A percentile compares a stretch with the other conserved stretches of the same genome.
phyloP scores from a whole-genome alignment of 768 basidiomycete genomes.

The Lactarius evosmus region DNA sequence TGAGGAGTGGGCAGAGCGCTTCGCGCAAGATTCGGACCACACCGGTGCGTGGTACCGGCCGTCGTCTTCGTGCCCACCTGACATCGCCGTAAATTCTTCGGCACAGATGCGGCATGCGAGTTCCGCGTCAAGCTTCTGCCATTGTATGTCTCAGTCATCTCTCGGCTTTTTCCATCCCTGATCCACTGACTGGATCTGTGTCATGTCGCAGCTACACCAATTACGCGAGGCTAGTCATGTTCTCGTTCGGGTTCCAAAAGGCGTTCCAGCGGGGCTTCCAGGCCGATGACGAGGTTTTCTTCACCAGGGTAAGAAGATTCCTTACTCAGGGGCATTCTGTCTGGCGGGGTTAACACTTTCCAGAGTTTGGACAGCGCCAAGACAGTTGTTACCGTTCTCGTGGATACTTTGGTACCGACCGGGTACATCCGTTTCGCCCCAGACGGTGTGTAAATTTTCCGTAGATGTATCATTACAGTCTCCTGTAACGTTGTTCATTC shows the following conservation, averaged over 20 bases:
- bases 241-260: constrained; percentile 44
- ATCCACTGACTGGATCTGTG: neutral
- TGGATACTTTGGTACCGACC: constrained; percentile 26
- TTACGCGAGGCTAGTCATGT: constrained; percentile 40
- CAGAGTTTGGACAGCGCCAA: constrained; percentile 27
- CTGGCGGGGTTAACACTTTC: neutral
- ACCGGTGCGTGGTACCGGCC: constrained; percentile 9
- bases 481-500: neutral
- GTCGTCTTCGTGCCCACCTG: neutral
- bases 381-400: constrained; percentile 19
- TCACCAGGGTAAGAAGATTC: constrained; percentile 30
- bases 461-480: neutral
- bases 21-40: constrained; percentile 23
- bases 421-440: constrained; percentile 34
- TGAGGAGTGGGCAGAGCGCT: constrained; percentile 27
- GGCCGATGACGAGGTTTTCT: constrained; percentile 31
- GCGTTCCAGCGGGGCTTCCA: constrained; percentile 33
- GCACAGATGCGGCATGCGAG: constrained; percentile 19
- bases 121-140: constrained; percentile 34
- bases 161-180: neutral
- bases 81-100: neutral
- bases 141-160: constrained; percentile 36
- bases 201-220: constrained; percentile 19
- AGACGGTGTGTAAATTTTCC: constrained; percentile 23
- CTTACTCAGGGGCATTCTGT: neutral